Evolutionary conservation across 2,329 filamentous ascomycete genomes (phyloP).

Genomic region (Hysterium pulicare): DNA sequence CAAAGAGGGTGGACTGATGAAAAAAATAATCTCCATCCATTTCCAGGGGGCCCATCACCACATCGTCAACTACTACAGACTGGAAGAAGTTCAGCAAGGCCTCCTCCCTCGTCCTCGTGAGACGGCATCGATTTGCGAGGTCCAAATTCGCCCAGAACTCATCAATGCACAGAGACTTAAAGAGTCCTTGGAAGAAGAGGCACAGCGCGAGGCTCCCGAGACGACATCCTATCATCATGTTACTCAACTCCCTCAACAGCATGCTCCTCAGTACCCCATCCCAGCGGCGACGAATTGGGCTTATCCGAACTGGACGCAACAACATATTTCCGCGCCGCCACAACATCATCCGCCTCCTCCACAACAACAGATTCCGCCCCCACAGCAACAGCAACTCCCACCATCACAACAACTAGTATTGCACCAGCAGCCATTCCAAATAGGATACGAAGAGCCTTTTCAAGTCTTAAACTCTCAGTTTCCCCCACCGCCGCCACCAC

Average conservation of each 20-base stretch:
- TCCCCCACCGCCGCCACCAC: too few relatives aligned
- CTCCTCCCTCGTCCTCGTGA: constrained; percentile 31
- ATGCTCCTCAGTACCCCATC: too few relatives aligned
- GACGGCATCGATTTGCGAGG: background rate
- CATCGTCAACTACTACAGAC: constrained; percentile 82
- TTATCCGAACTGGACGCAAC: too few relatives aligned
- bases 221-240: background rate
- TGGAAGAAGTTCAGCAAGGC: constrained; percentile 65
- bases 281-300: too few relatives aligned
- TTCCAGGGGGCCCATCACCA: constrained; percentile 75
- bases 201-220: background rate
- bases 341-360: too few relatives aligned
- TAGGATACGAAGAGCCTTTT: too few relatives aligned
- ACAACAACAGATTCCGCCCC: too few relatives aligned
- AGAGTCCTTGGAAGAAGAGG: background rate
- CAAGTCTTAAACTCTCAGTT: too few relatives aligned
- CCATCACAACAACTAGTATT: too few relatives aligned
- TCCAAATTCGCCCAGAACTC: constrained; percentile 1
- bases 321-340: too few relatives aligned
- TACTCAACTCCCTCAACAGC: background rate
- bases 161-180: background rate
- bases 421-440: too few relatives aligned
- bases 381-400: too few relatives aligned
- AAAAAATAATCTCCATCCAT: constrained; percentile 86
- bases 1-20: constrained; percentile 76